These are phyloP conservation scores for Trichosporon asahii DNA, from an alignment of 1,284 basidiomycete genomes.

Conservation along the genomic window DNA sequence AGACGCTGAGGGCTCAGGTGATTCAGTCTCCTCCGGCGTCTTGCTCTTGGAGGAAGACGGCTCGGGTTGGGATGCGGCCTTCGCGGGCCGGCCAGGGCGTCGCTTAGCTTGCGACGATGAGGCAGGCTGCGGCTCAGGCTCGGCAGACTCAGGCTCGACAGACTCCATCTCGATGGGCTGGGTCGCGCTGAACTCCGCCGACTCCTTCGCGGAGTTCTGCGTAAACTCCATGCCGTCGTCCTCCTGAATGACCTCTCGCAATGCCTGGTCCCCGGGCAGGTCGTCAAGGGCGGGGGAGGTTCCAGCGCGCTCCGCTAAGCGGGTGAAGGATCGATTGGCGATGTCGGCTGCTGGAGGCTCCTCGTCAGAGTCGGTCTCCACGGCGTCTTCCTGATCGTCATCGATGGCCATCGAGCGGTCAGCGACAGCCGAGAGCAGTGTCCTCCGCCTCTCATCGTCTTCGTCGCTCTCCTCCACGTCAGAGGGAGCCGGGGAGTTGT, in stretches of 20 bases:
- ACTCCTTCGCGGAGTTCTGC: not conserved
- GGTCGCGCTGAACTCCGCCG: not conserved
- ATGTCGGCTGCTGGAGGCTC: not conserved
- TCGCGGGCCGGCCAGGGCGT: slow-evolving; percentile 9
- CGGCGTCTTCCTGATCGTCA: not conserved
- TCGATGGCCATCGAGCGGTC: slow-evolving; percentile 1
- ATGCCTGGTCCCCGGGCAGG: slow-evolving; percentile 18
- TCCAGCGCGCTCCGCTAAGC: not conserved
- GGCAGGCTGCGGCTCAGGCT: not conserved
- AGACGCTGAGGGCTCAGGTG: not conserved
- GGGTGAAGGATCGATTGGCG: slow-evolving; percentile 12
- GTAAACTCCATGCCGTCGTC: slow-evolving; percentile 15
- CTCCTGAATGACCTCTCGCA: slow-evolving; percentile 23
- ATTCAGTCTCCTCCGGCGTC: not conserved
- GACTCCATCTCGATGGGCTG: not conserved
- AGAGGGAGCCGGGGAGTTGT: not conserved
- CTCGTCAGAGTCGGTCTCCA: slow-evolving; percentile 5
- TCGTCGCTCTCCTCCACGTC: slow-evolving; percentile 6
- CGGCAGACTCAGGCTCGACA: not conserved
- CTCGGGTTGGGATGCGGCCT: not conserved
- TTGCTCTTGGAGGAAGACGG: not conserved
- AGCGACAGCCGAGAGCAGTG: not conserved
- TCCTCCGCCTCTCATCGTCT: not conserved
- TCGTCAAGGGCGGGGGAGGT: slow-evolving; percentile 12
- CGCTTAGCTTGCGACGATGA: not conserved